phyloP scores from a whole-genome alignment of 2,329 filamentous ascomycete genomes.

The Ascochyta fabae region DNA sequence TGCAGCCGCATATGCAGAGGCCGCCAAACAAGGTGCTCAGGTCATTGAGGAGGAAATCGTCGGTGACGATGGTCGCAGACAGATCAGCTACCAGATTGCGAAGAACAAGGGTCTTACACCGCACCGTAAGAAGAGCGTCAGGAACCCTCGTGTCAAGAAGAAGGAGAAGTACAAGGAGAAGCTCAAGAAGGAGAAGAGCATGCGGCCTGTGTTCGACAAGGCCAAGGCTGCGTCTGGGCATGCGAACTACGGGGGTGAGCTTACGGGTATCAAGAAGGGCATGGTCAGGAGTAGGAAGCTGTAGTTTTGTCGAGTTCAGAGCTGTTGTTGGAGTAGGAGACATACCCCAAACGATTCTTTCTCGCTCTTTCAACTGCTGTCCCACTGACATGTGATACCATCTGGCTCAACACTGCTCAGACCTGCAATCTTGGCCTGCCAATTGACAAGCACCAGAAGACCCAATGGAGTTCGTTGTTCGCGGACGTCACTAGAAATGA shows the following conservation, averaged over 20 bases:
- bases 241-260: constrained; percentile 77
- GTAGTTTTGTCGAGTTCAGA: constrained; percentile 51
- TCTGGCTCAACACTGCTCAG: no score
- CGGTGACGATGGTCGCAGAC: constrained; percentile 84
- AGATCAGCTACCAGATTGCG: constrained; percentile 90
- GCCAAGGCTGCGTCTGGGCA: constrained; percentile 75
- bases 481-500: not conserved
- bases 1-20: constrained; percentile 62
- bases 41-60: constrained; percentile 73
- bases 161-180: constrained; percentile 94
- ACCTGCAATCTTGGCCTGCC: no score
- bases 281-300: constrained; percentile 94
- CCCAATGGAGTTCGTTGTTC: no score
- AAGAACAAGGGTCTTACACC: constrained; percentile 97
- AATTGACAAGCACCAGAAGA: no score
- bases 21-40: constrained; percentile 63
- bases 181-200: constrained; percentile 93
- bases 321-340: not conserved
- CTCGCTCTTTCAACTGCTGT: not conserved
- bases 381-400: no score
- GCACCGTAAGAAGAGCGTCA: constrained; percentile 88
- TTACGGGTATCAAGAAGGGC: constrained; percentile 93
- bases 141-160: constrained; percentile 98
- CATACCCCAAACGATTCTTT: constrained; percentile 3
- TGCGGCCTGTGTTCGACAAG: constrained; percentile 82